Base-by-base conservation (phyloP, 2,329 filamentous ascomycete genomes). In the Penicillium sp. region DNA sequence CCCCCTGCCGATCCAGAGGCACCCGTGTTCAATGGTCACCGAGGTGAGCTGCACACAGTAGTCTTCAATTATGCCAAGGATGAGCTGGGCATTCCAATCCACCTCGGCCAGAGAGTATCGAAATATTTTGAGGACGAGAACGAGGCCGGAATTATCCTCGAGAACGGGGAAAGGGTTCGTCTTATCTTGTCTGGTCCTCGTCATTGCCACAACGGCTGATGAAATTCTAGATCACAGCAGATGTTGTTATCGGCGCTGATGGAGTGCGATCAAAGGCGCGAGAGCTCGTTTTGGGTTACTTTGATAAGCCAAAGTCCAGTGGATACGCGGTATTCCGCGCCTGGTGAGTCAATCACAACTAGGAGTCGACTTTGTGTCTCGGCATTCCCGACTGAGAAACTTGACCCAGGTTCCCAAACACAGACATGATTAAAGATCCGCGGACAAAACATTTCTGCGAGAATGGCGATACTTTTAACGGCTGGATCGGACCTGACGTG, bases 1-100 rank as follows among this genome's bases (percentile, higher is more conserved):
- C 81, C 83, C 3, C 69, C 76, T 1, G 74, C 73, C 37, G 72
- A 81, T 35, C 76, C 77, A 1, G 80, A 82, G 16, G 80, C 82
- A 13, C 85, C 85, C 0, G 81, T 83, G 10, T 84, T 87, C 68
- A 87, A 87, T 54, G 85, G 85, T 0, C 85, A 88, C 65, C 73
- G 85, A 22, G 85, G 85, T 16, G 85, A 87, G 72, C 76, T 88
- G 57, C 85, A 88, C 63, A 77, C 83, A 55, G 81, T 87, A 11
- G 80, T 88, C 3, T 87, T 86, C 60, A 81, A 85, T 38, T 83
- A 87, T 64, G 85, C 84, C 0, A 78, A 78, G 40, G 79, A 86
- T 53, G 82, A 83, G 54, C 73, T 87, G 8, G 78, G 78, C 0
- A 85, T 87, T 51, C 80, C 84, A 0, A 85, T 87, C 35, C 79